Evolutionary conservation across 768 basidiomycete species (phyloP).

Genomic region (Fomitopsis serialis): DNA sequence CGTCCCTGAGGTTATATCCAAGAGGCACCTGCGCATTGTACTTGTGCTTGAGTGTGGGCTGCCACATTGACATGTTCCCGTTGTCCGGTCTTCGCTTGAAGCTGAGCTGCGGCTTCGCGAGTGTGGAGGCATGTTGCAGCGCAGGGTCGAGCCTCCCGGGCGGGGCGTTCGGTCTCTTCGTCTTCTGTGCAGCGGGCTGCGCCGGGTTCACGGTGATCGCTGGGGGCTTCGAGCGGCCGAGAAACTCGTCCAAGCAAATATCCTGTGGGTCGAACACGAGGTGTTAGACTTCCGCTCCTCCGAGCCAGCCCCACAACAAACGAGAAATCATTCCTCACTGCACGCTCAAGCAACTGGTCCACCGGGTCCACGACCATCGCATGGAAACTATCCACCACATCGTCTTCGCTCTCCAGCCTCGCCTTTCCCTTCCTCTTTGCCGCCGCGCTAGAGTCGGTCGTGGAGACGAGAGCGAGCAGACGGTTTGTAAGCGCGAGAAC

Average conservation of each 20-base stretch:
- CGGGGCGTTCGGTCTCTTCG: conserved; percentile 27
- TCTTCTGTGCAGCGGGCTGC: conserved; percentile 8
- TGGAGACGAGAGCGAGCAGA: conserved; percentile 49
- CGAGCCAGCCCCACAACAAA: not conserved
- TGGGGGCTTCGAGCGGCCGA: conserved; percentile 64
- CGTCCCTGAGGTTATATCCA: conserved; percentile 48
- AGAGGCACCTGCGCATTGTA: conserved; percentile 81
- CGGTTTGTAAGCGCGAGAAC: conserved; percentile 64
- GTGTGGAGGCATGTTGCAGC: conserved; percentile 67
- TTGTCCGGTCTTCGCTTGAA: conserved; percentile 66
- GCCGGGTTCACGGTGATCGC: conserved; percentile 52
- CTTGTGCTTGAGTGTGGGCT: conserved; percentile 68
- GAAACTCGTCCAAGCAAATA: conserved; percentile 72
- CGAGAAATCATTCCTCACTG: conserved; percentile 41
- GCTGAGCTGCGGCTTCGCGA: conserved; percentile 76
- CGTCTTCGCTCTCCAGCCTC: conserved; percentile 62
- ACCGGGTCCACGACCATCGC: conserved; percentile 74
- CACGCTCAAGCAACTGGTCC: conserved; percentile 81
- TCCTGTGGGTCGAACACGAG: conserved; percentile 42
- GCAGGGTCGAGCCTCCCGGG: conserved; percentile 50
- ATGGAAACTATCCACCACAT: conserved; percentile 81
- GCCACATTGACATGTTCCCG: conserved; percentile 51
- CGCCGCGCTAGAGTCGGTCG: conserved; percentile 30
- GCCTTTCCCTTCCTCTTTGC: conserved; percentile 47
- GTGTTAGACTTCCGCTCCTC: not conserved